Base-by-base conservation (phyloP, 2,329 filamentous ascomycete genomes). In the Harringtonia aguacate region DNA sequence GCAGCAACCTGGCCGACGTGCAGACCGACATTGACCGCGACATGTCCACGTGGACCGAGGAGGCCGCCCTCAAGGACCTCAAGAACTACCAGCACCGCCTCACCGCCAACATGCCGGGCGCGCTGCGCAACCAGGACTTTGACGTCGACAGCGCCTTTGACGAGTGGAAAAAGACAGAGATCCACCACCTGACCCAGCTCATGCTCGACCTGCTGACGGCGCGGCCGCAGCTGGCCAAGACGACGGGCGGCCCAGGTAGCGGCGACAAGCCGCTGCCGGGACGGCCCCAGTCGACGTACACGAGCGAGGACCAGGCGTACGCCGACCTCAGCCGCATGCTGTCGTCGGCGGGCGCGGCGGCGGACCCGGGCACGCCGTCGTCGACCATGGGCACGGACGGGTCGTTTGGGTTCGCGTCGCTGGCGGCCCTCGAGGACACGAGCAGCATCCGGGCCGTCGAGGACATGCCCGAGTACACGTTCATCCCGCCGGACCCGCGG, bases 61-160 rank as follows among this genome's bases (percentile, higher is more conserved):
- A 90, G 58, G 86, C 87, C 34, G 92, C 90, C 2, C 68, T 98
- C 48, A 81, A 81, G 53, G 92, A 98, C 59, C 73, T 97, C 54
- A 98, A 98, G 63, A 77, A 83, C 10, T 98, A 98, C 59, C 92
- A 95, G 60, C 81, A 86, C 50, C 82, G 90, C 48, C 70, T 98
- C 45, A 94, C 84, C 56, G 75, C 90, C 8, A 82, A 86, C 56
- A 84, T 84, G 50, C 72, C 77, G 37, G 85, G 78, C 46, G 89
- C 90, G 1, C 63, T 98, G 39, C 79, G 81, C 46, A 82, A 76
- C 52, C 79, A 88, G 39, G 90, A 98, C 60, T 98, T 98, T 61
- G 87, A 95, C 48, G 65, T 84, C 17, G 87, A 95, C 45, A 88
- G 94, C 48, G 82, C 84, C 4, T 98, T 89, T 58, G 80, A 89